These are phyloP conservation scores for Adiantum capillusveneris DNA, from an alignment of 75 land plant genomes.

Conservation along the genomic window DNA sequence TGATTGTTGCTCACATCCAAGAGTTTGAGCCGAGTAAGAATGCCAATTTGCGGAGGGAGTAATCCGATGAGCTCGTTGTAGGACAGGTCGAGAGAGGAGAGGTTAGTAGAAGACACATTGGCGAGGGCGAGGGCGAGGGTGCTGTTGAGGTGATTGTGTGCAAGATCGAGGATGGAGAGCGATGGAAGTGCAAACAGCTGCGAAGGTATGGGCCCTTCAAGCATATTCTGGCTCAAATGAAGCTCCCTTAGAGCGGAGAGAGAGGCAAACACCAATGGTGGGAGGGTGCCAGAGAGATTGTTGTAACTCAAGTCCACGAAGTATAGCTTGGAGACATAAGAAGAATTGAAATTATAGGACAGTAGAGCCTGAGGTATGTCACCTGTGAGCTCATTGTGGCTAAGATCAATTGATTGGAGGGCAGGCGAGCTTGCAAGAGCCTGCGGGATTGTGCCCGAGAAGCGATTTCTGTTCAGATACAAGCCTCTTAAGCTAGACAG, in stretches of 20 bases:
- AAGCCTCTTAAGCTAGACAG: slow-evolving; percentile 63
- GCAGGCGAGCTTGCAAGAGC: slow-evolving; percentile 45
- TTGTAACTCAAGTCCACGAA: slow-evolving; percentile 70
- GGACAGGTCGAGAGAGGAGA: slow-evolving; percentile 51
- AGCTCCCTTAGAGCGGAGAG: slow-evolving; percentile 17
- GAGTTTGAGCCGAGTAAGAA: neutral
- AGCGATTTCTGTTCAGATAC: slow-evolving; percentile 62
- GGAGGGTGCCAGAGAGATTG: slow-evolving; percentile 35
- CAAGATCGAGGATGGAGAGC: slow-evolving; percentile 42
- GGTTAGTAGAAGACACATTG: too few species aligned
- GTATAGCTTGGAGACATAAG: slow-evolving; percentile 33
- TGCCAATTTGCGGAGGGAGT: slow-evolving; percentile 51
- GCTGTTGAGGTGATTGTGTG: slow-evolving; percentile 48
- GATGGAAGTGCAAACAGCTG: slow-evolving; percentile 30
- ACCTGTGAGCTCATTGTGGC: slow-evolving; percentile 51
- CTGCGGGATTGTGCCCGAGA: slow-evolving; percentile 61
- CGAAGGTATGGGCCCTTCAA: slow-evolving; percentile 40
- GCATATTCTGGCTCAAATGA: slow-evolving; percentile 57
- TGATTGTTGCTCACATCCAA: slow-evolving; percentile 33
- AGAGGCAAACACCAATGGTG: slow-evolving; percentile 37
- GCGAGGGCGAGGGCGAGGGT: slow-evolving; percentile 18
- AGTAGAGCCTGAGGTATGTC: slow-evolving; percentile 41
- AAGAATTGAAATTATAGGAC: slow-evolving; percentile 32
- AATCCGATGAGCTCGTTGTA: slow-evolving; percentile 47
- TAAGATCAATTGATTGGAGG: slow-evolving; percentile 63